Evolutionary conservation across 805 yeast genomes (phyloP).

Genomic region (Candida rishiriensis): DNA sequence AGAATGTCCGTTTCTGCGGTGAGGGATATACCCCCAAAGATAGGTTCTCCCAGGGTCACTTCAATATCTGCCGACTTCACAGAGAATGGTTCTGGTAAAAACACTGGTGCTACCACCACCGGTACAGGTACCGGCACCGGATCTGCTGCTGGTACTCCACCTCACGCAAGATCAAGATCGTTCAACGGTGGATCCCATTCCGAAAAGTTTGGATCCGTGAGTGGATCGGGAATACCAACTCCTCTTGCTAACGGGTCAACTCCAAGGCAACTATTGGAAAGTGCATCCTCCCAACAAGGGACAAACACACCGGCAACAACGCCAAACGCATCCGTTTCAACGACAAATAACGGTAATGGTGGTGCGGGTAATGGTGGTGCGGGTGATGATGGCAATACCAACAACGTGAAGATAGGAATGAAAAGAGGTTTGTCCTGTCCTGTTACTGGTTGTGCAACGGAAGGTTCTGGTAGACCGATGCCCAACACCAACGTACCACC

Average conservation of each 20-base stretch:
- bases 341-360: no score
- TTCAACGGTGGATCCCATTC: no score
- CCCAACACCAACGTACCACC: background rate
- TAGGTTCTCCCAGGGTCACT: conserved; percentile 21
- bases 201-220: no score
- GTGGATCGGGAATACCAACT: background rate
- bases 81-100: conserved; percentile 3
- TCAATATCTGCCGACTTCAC: conserved; percentile 22
- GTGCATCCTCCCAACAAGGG: no score
- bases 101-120: no score
- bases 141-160: background rate
- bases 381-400: background rate
- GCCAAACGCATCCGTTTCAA: no score
- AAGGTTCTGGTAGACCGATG: background rate
- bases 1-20: conserved; percentile 29
- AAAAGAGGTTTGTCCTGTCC: conserved; percentile 16
- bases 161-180: background rate
- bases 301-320: no score
- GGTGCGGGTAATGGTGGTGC: no score
- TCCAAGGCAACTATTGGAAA: conserved; percentile 4
- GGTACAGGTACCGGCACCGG: background rate
- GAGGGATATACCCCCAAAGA: conserved; percentile 17
- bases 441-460: conserved; percentile 16
- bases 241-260: conserved; percentile 7
- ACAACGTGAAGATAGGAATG: conserved; percentile 1